Base-by-base conservation (phyloP, 371 early-diverging fungal genomes). In the Zychaea mexicana region DNA sequence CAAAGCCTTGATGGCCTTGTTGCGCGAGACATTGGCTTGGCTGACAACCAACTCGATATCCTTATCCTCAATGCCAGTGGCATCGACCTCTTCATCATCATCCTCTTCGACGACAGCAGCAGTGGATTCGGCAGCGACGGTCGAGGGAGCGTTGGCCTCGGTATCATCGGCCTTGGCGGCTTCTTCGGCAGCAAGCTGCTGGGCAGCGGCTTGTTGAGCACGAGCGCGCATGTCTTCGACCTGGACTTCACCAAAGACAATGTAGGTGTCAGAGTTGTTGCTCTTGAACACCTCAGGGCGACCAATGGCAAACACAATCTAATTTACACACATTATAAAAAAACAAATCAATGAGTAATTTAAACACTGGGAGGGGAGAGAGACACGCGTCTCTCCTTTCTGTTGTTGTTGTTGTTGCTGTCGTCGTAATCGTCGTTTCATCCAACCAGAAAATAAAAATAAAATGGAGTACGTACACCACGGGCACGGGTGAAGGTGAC, bases 181-280 rank as follows among this genome's bases (percentile, higher is more conserved):
- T 21, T 78, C 78, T 39, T 85, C 86, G 53, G 85, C 80, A 70
- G 81, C 85, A 52, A 86, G 76, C 68, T 83, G 83, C 57, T 82
- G 79, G 62, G 87, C 86, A 72, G 89, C 87, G 64, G 86, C 87
- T 63, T 77, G 78, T 73, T 87, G 88, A 67, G 91, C 91, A 79
- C 89, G 87, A 63, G 84, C 77, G 77, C 84, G 89, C 71, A 92
- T 61, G 79, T 97, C 95, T 78, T 97, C 97, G 59, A 88, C 82
- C 70, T 91, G 87, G 67, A 94, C 92, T 85, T 97, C 96, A 79
- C 98, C 98, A 74, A 98, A 96, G 68, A 98, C 95, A 69, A 97
- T 89, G 90, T 95, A 96, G 71, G 94, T 95, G 77, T 96, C 95
- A 71, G 91, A 90, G 85, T 86, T 86, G 67, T 80, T 76, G 74